Percentiles rank a stretch among this genome's conserved stretches.
Conservation (phyloP, 1,284 basidiomycete genomes). For the Ceratobasidium papillatum region DNA sequence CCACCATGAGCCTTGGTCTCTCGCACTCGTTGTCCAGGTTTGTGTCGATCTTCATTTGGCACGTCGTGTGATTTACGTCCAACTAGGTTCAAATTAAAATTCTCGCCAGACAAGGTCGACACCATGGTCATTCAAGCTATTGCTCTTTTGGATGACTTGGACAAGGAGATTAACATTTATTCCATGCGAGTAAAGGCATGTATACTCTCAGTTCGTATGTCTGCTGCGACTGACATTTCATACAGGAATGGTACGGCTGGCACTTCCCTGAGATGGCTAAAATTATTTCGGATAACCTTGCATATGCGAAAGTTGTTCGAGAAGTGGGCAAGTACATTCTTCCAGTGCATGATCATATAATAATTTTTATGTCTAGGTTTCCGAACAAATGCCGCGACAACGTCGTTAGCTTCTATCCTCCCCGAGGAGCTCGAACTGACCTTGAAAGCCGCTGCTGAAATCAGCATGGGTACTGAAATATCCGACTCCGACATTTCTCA, state of each 20-base stretch:
- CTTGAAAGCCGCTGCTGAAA: conserved; percentile 91
- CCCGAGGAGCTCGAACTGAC: conserved; percentile 95
- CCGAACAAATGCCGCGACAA: conserved; percentile 90
- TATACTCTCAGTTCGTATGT: background rate
- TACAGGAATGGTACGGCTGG: conserved; percentile 99
- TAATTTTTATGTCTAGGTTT: conserved; percentile 64
- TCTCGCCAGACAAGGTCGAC: conserved; percentile 99
- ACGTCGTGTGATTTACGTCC: conserved; percentile 29
- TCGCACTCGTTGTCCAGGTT: conserved; percentile 94
- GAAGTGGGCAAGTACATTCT: conserved; percentile 74
- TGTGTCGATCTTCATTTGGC: conserved; percentile 44
- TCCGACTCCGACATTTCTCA: conserved; percentile 94
- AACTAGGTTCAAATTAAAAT: conserved; percentile 95
- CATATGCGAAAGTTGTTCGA: conserved; percentile 92
- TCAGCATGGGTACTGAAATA: conserved; percentile 99
- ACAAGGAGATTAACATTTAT: conserved; percentile 99
- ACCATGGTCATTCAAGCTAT: conserved; percentile 99
- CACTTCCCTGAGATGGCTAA: conserved; percentile 99
- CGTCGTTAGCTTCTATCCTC: conserved; percentile 87
- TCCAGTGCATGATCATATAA: background rate
- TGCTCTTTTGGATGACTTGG: conserved; percentile 96
- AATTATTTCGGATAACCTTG: conserved; percentile 96
- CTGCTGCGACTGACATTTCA: conserved; percentile 34
- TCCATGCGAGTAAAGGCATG: conserved; percentile 96
- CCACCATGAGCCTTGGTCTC: conserved; percentile 97